A percentile compares a stretch with the other conserved stretches of the same genome.
Evolutionary conservation across 352 stramenopile genomes (phyloP).

Genomic region (Phytopythium helicoides): DNA sequence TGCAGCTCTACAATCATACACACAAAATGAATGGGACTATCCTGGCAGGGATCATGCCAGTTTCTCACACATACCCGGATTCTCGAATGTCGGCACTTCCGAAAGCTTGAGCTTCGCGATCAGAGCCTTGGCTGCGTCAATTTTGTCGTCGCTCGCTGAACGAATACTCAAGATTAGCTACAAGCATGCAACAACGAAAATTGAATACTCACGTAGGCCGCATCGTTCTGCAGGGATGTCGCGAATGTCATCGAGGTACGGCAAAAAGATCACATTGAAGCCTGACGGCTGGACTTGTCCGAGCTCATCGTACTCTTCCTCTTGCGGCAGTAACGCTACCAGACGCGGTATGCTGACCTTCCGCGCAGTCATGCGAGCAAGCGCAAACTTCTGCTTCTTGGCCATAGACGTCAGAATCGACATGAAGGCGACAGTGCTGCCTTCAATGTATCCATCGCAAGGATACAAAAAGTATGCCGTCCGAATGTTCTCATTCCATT

Average conservation of each 20-base stretch:
- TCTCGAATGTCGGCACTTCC: conserved; percentile 79
- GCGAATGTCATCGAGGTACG: conserved; percentile 81
- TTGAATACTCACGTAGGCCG: conserved; percentile 27
- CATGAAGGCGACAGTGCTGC: conserved; percentile 67
- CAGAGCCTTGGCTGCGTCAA: conserved; percentile 60
- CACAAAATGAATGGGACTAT: background rate
- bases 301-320: conserved; percentile 72
- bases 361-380: conserved; percentile 65
- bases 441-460: conserved; percentile 74
- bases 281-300: conserved; percentile 77
- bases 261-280: conserved; percentile 77
- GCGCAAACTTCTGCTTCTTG: conserved; percentile 56
- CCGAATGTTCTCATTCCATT: conserved; percentile 69
- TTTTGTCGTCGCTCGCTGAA: conserved; percentile 47
- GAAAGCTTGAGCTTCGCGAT: conserved; percentile 71
- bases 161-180: conserved; percentile 3
- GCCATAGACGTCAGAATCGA: conserved; percentile 67
- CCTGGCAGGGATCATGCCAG: background rate
- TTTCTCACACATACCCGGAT: conserved; percentile 41
- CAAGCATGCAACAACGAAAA: background rate
- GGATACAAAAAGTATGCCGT: conserved; percentile 83
- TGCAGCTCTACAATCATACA: conserved; percentile 54
- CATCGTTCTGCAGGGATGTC: conserved; percentile 45
- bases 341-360: conserved; percentile 78
- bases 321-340: conserved; percentile 73